Evolutionary conservation across 257 asterid genomes (phyloP), one percentile per base, ranked within the genome.

Genomic region (Nicotiana noctiflora): DNA sequence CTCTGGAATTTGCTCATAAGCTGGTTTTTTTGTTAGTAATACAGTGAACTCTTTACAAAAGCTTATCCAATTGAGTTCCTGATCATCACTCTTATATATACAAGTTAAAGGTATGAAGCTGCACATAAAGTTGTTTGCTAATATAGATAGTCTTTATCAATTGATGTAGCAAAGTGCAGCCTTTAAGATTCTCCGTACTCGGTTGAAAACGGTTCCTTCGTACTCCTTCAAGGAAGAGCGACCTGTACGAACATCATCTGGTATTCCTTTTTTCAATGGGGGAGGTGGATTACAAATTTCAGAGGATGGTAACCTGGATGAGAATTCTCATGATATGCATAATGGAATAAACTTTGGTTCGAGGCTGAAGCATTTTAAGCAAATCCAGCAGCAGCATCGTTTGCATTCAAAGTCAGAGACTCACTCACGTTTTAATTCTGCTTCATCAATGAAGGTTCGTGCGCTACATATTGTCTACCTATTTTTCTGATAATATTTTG

Each of bases 81-180:
- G 77, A 70, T 70, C 18, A 12, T 70, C 34, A 44, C 34, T 19
- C 77, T 70, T 40, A 44, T 44, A 70, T 19, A n/a, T 0, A 40
- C 32, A 21, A 70, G 6, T 70, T 40, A 40, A 11, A 68, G 2
- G 57, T 40, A 44, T 7, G 40, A 72, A 44, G 59, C 59, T 72
- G 77, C 77, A 46, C 37, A 44, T 72, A 27, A 72, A 72, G 27
- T 25, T 79, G 8, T 76, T 79, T 66, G 19, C 68, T 29, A 4
- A 74, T 15, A 8, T 49, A 25, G 79, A 74, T 74, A 51, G 25
- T 74, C 60, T 12, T 79, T 1, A 55, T 34, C 76, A 75, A 32
- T 82, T 79, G 81, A 65, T 96, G 89, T 93, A 96, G 99, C 99
- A 94, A 96, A 91, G 98, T 85, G 86, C 90, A 80, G 98, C 99